Conservation (phyloP, 345 rosid species). For the Rhizophora mangle region DNA sequence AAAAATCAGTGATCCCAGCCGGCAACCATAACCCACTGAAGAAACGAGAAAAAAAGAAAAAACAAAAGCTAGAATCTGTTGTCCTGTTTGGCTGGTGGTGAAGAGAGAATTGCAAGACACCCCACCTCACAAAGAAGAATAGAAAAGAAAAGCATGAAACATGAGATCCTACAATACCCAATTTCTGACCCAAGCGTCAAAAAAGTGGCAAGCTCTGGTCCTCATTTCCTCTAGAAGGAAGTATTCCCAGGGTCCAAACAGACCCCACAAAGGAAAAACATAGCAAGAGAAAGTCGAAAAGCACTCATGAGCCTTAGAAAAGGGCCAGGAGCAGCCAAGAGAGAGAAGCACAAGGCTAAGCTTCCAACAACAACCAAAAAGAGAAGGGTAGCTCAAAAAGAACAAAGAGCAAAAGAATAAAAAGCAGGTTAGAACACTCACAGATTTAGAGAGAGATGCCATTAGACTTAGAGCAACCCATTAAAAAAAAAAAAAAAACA, state of each 20-base stretch:
- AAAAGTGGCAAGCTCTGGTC: conserved; percentile 6
- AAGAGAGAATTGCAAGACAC: background rate
- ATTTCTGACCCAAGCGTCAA: background rate
- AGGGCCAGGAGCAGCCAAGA: background rate
- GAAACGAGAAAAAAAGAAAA: background rate
- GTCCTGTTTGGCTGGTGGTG: background rate
- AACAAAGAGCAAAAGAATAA: background rate
- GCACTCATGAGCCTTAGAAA: background rate
- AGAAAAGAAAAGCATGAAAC: background rate
- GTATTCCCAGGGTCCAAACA: conserved; percentile 7
- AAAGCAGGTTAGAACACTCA: conserved; percentile 20
- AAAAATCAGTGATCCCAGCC: background rate
- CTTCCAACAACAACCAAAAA: too few species aligned
- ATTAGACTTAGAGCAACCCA: conserved; percentile 5
- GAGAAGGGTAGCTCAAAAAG: background rate
- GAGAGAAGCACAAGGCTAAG: background rate
- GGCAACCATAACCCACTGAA: background rate
- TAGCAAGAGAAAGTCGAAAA: background rate
- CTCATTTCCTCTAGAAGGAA: background rate
- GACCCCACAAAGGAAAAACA: background rate
- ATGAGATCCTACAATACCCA: background rate
- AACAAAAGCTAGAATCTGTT: background rate
- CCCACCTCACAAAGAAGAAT: background rate
- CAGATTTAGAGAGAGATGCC: conserved; percentile 32
- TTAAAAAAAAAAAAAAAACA: too few species aligned